These are phyloP conservation scores for Neocallimastix lanati DNA, from an alignment of 192 early-diverging fungal species.

Conservation along the genomic window DNA sequence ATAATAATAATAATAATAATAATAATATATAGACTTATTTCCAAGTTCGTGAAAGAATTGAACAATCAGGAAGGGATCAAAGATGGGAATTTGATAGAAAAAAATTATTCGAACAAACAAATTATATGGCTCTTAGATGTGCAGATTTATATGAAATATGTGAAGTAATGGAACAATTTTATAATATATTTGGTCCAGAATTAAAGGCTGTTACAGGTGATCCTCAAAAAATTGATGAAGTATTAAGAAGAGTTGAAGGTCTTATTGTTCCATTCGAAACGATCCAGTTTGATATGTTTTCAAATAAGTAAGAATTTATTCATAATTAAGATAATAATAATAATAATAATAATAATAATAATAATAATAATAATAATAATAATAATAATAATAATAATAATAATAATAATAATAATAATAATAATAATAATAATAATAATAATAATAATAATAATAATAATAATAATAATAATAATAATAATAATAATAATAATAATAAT, in stretches of 20 bases:
- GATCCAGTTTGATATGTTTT: constrained; percentile 37
- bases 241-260: constrained; percentile 42
- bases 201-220: constrained; percentile 46
- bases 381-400: no score
- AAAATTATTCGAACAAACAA: constrained; percentile 45
- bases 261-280: constrained; percentile 37
- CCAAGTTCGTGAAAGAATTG: constrained; percentile 36
- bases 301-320: constrained; percentile 38
- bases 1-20: constrained; percentile 1
- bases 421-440: no score
- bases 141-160: constrained; percentile 37
- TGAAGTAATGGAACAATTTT: constrained; percentile 49
- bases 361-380: no score
- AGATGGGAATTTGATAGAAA: constrained; percentile 49
- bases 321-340: no score
- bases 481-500: no score
- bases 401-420: no score
- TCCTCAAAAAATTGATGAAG: constrained; percentile 43
- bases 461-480: no score
- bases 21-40: constrained; percentile 22
- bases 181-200: constrained; percentile 45
- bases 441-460: no score
- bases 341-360: no score
- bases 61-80: constrained; percentile 42
- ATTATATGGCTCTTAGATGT: constrained; percentile 43